Percentiles rank a stretch among this genome's conserved stretches.
Evolutionary conservation across 345 rosid genomes (phyloP).

Genomic region (Hibiscus syriacus): DNA sequence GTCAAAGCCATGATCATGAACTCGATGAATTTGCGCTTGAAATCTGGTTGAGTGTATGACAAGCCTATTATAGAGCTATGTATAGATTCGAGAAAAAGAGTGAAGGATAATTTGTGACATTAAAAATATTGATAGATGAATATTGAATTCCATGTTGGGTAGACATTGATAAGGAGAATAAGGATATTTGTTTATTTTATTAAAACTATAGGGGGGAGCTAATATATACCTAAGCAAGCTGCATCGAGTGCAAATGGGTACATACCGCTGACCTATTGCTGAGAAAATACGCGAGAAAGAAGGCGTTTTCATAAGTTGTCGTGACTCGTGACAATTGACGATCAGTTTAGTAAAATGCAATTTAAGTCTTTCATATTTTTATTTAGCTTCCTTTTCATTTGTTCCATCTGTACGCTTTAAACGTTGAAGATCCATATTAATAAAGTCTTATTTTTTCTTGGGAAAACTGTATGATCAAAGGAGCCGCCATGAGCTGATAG

Average conservation of each 20-base stretch:
- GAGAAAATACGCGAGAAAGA: neutral
- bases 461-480: neutral
- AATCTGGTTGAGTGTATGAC: neutral
- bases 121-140: neutral
- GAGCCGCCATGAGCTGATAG: neutral
- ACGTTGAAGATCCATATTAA: neutral
- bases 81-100: neutral
- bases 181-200: neutral
- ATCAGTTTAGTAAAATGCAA: neutral
- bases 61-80: neutral
- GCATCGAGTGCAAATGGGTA: neutral
- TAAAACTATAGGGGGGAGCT: neutral
- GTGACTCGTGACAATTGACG: no score
- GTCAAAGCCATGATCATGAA: neutral
- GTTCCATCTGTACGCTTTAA: neutral
- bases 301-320: neutral
- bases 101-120: neutral
- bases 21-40: neutral
- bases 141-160: neutral
- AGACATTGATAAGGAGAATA: neutral
- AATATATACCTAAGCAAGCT: neutral
- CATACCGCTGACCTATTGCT: neutral
- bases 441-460: neutral
- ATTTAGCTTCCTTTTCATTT: neutral
- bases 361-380: no score